Conservation (phyloP, 1,284 basidiomycete species). For the Leccinum proximum region DNA sequence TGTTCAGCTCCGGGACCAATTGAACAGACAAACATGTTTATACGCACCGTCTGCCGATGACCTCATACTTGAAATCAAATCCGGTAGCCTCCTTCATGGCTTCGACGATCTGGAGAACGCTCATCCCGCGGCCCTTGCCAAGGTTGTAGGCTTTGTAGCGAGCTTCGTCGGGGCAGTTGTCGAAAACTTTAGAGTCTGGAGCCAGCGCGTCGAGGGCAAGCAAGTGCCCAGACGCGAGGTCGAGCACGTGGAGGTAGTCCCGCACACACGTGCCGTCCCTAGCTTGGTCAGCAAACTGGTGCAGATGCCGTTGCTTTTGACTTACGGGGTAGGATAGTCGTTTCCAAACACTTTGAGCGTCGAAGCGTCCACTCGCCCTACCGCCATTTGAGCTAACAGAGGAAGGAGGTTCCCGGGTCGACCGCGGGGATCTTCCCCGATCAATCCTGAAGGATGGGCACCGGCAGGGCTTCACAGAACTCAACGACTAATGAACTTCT, state of each 20-base stretch:
- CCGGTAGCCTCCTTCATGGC: slow-evolving; percentile 95
- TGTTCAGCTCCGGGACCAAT: slow-evolving; percentile 9
- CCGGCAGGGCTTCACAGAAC: slow-evolving; percentile 76
- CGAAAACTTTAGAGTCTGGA: slow-evolving; percentile 56
- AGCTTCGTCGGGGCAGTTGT: slow-evolving; percentile 47
- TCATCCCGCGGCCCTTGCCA: slow-evolving; percentile 91
- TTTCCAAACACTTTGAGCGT: slow-evolving; percentile 95
- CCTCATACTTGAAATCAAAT: slow-evolving; percentile 86
- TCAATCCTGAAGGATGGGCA: slow-evolving; percentile 93
- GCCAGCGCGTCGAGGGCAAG: slow-evolving; percentile 87
- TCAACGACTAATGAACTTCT: slow-evolving; percentile 3
- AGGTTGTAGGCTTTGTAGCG: slow-evolving; percentile 96
- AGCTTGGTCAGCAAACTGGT: slow-evolving; percentile 12
- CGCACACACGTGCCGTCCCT: slow-evolving; percentile 97
- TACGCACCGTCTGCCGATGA: slow-evolving; percentile 85
- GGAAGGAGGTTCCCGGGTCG: slow-evolving; percentile 96
- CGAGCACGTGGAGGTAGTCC: slow-evolving; percentile 97
- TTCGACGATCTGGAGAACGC: slow-evolving; percentile 92
- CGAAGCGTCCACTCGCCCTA: slow-evolving; percentile 83
- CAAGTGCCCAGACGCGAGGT: slow-evolving; percentile 92
- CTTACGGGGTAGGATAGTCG: slow-evolving; percentile 94
- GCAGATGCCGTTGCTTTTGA: slow-evolving; percentile 2
- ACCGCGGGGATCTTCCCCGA: slow-evolving; percentile 96
- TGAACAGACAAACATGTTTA: not conserved
- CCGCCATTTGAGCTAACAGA: slow-evolving; percentile 93